Conservation (phyloP, 2,329 filamentous ascomycete species). For the Xylariaceae sp. region DNA sequence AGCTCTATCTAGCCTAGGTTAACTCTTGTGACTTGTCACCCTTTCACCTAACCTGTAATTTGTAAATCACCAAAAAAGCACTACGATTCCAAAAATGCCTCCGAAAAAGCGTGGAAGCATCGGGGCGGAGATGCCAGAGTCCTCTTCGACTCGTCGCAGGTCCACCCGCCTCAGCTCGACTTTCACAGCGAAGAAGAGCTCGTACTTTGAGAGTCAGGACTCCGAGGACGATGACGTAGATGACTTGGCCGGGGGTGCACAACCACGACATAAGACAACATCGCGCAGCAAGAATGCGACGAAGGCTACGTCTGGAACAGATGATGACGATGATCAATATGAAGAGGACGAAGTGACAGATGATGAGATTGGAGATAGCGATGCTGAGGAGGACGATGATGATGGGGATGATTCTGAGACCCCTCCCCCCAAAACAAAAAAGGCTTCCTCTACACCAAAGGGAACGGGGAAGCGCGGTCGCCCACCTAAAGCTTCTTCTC, state of each 20-base stretch:
- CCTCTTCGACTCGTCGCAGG: conserved; percentile 24
- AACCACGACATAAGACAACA: conserved; percentile 16
- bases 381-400: conserved; percentile 25
- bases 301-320: neutral
- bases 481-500: conserved; percentile 10
- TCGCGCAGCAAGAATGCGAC: conserved; percentile 10
- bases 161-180: conserved; percentile 39
- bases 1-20: neutral
- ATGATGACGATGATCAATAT: conserved; percentile 19
- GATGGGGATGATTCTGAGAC: conserved; percentile 18
- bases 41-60: neutral
- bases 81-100: conserved; percentile 17
- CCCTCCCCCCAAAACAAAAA: conserved; percentile 11
- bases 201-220: conserved; percentile 44
- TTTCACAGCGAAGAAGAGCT: conserved; percentile 41
- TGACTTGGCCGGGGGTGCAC: conserved; percentile 15
- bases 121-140: conserved; percentile 8
- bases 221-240: conserved; percentile 22
- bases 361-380: conserved; percentile 23
- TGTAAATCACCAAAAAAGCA: neutral
- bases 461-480: conserved; percentile 20
- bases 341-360: conserved; percentile 25
- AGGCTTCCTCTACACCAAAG: no score
- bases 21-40: neutral
- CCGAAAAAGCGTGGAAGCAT: conserved; percentile 18